Evolutionary conservation across 2,329 filamentous ascomycete species (phyloP).

Genomic region (Apiospora koreana): DNA sequence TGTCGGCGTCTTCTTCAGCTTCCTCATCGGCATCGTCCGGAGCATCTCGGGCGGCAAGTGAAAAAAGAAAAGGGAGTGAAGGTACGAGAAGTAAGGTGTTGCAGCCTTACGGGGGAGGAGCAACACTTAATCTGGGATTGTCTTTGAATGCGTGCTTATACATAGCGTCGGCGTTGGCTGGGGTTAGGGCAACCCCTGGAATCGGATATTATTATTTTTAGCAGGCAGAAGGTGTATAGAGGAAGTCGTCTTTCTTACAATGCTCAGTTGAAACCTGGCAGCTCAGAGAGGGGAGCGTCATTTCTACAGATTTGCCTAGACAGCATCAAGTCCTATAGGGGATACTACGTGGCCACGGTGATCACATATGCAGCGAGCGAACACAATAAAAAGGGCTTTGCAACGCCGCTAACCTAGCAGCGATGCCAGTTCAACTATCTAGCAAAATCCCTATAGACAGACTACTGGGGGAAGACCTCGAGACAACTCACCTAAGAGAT

Average conservation of each 20-base stretch:
- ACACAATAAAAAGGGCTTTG: slow-evolving; percentile 1
- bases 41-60: slow-evolving; percentile 33
- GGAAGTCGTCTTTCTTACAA: neutral
- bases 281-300: neutral
- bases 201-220: neutral
- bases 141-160: neutral
- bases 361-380: neutral
- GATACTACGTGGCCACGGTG: neutral
- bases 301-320: no score
- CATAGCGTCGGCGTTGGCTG: neutral
- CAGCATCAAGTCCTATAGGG: no score
- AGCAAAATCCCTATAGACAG: slow-evolving; percentile 9
- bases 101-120: neutral
- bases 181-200: neutral
- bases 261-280: neutral
- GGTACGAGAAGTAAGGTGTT: neutral
- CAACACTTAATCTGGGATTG: no score
- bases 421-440: slow-evolving; percentile 12
- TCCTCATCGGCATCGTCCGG: slow-evolving; percentile 37
- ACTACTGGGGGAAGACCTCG: slow-evolving; percentile 6
- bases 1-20: slow-evolving; percentile 72
- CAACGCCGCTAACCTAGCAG: slow-evolving; percentile 11
- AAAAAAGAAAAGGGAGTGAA: neutral
- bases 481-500: slow-evolving; percentile 4
- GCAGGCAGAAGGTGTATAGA: neutral